Evolutionary conservation across 148 eudicot genomes (phyloP), one percentile per base, ranked within the genome.

Genomic region (Persicaria tinctoria): DNA sequence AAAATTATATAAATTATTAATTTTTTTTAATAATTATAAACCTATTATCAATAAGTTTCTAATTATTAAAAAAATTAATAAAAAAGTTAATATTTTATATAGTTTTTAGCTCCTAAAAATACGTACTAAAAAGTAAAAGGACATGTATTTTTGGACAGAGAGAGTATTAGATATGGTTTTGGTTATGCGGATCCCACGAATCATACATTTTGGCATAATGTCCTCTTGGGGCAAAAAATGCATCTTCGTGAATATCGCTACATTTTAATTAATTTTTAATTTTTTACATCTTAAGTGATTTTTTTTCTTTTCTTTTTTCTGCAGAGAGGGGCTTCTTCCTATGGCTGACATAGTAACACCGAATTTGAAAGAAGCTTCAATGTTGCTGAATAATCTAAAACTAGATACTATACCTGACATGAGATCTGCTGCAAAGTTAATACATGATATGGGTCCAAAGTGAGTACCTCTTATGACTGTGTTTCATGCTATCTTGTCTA

Each of bases 321-420:
- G 72, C 78, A 93, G 98, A 86, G 84, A 88, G 75, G 86, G 87
- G 81, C 87, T 93, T 79, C 86, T 93, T 81, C 90, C 93, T 68
- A 78, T 84, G 88, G 90, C 95, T 69, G 91, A 93, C 80, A 76
- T 93, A 56, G 93, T 93, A 74, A 93, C 98, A 63, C 97, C 98
- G 74, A 93, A 93, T 86, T 62, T 93, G 64, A 93, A 78, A 79
- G 98, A 93, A 80, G 98, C 98, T 73, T 91, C 97, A 85, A 80
- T 83, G 75, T 84, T 93, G 79, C 91, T 93, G 78, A 90, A 89
- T 73, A 91, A 94, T 48, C 68, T 74, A 80, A 80, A 77, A 72
- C 63, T 93, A 80, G 86, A 88, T 81, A 84, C 98, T 50, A 83
- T 91, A 68, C 79, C 85, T 56, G 91, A 93, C 85, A 93, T 93